Evolutionary conservation across 148 eudicot genomes (phyloP), one percentile per base, ranked within the genome.

Genomic region (Arctostaphylos glauca): DNA sequence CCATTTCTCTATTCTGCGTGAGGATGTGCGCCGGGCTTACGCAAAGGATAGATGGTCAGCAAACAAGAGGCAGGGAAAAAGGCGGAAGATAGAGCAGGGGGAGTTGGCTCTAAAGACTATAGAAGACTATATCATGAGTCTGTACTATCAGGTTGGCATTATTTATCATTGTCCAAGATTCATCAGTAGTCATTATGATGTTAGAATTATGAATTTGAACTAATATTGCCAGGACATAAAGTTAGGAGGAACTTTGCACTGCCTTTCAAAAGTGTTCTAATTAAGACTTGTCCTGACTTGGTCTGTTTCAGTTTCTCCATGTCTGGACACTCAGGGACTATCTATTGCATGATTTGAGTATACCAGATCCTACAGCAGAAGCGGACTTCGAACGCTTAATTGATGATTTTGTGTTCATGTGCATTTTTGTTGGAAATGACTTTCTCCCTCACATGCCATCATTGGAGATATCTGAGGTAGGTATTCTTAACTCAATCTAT

Each of bases 321-420:
- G 58, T 88, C n/a, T 88, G 89, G 90, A 23, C 70, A 43, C 85
- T 89, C n/a, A 84, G 89, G 59, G 89, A 87, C 1, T 89, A 87
- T 68, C 85, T 89, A 55, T 76, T 5, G 21, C 71, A 77, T 25
- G 87, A 78, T 18, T 77, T 89, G 81, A 73, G 79, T 12, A 83
- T 89, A 21, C 87, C 87, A 12, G 77, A 72, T 81, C 74, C 71
- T 19, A 19, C 71, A 9, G 41, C 72, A 58, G 43, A 80, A 18
- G 10, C 49, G 9, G 85, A 88, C 75, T 73, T 86, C 18, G 90
- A 86, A 64, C 81, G 87, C 7, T 64, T 88, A 56, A 77, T 88
- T 14, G 90, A 88, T 81, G 89, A 86, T 58, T 88, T 88, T 79
- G 78, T 88, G 76, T 88, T 88, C 84, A 84, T 88, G 85, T 88